Base-by-base conservation (phyloP, 805 yeast species). In the Candida oleophila region DNA sequence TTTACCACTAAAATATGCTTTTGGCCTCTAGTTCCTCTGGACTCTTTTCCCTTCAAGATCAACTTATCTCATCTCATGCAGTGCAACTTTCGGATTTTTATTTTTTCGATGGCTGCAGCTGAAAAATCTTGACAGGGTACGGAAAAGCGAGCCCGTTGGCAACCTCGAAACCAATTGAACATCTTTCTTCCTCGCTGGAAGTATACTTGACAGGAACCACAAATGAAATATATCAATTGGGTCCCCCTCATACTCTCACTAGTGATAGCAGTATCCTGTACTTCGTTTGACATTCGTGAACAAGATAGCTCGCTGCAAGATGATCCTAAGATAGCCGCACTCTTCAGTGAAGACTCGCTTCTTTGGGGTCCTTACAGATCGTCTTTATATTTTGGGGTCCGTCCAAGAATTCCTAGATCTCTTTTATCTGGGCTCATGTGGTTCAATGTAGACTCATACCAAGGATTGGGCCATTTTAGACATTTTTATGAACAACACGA, bases 361-460 rank as follows among this genome's bases (percentile, higher is more conserved):
- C 51, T 71, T 20, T 92, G 99, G 99, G 98, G 96, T 1, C 96
- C 98, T 0, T 92, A 90, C 65, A 71, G 97, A 52, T 83, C 97
- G 7, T 87, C 89, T 46, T 72, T 89, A 38, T 94, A 91, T 65
- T 71, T 91, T 49, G 98, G 98, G 1, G 69, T 94, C 41, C 75
- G 91, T 40, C 96, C 98, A 2, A 72, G 92, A 41, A 57, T 87
- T 2, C 96, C 97, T 1, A 75, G 81, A 32, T 81, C 92, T 1
- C 73, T 94, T 43, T 59, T 85, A 48, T 70, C 89, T 12, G 98
- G 98, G 0, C 68, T 91, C 21, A 80, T 92, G 82, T 92, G 98
- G 98, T 88, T 81, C 68, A 83, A 83, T 57, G 76, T 80, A 3
- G 85, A 87, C 49, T 66, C 71, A 22, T 72, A 77, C 49, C 64